Conservation (phyloP, 2,329 filamentous ascomycete genomes). For the Thyridium curvatum region DNA sequence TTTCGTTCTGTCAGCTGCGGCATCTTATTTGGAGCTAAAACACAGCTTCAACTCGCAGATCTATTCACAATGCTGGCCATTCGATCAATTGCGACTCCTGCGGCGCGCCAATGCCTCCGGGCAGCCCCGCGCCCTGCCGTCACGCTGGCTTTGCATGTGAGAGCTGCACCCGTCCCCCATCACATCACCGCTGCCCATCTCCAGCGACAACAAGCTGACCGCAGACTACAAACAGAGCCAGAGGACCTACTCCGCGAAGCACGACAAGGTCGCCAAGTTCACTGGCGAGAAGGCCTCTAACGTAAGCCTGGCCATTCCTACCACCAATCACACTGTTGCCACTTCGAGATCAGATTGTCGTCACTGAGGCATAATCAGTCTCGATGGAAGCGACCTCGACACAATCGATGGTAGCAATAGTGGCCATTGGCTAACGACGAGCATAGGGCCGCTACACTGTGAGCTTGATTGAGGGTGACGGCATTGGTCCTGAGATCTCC, state of each 20-base stretch:
- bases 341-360: too few species aligned
- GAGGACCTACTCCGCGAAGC: conserved; percentile 58
- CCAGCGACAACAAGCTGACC: too few species aligned
- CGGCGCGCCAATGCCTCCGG: conserved; percentile 72
- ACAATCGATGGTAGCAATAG: conserved; percentile 16
- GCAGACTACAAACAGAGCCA: conserved; percentile 30
- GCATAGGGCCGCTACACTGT: conserved; percentile 87
- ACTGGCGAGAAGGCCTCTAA: conserved; percentile 82
- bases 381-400: conserved; percentile 3
- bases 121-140: conserved; percentile 52
- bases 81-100: conserved; percentile 69
- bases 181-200: conserved; percentile 2
- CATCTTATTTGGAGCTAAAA: background rate
- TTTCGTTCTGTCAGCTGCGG: too few species aligned
- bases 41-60: conserved; percentile 7
- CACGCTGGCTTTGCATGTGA: conserved; percentile 50
- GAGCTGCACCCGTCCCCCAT: conserved; percentile 16
- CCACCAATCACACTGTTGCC: too few species aligned
- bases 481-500: conserved; percentile 96
- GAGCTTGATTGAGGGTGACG: conserved; percentile 96
- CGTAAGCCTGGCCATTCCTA: conserved; percentile 48
- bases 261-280: conserved; percentile 83
- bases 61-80: conserved; percentile 70
- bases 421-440: conserved; percentile 15
- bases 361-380: too few species aligned